Evolutionary conservation across 805 yeast genomes (phyloP), one percentile per base, ranked within the genome.

Genomic region (Candida fluviatilis): DNA sequence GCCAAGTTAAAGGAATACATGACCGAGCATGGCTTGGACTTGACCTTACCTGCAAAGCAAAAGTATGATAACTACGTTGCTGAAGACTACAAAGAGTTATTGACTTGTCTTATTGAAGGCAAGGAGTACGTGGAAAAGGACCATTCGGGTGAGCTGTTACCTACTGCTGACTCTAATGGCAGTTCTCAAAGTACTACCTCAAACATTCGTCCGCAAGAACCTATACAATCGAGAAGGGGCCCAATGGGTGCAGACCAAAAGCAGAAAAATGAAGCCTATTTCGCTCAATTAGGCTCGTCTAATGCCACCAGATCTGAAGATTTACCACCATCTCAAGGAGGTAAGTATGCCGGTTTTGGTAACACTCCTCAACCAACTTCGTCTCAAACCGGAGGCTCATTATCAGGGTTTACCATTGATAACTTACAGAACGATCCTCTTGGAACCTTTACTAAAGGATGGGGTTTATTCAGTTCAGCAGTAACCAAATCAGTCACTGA

Each of bases 251-350:
- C 42, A 25, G 62, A 55, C 25, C 71, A 70, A 43, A 80, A 77
- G 60, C 65, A 58, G n/a, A 76, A 76, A 46, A 88, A 84, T 55
- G 97, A 89, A 59, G 70, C 78, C 4, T 91, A 84, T 58, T 90
- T 90, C 61, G 87, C 91, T 11, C 73, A 75, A 18, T 69, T 90
- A 39, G 96, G 97, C 12, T 71, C 78, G 14, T 69, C 70, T 38
- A 90, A 90, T 60, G 80, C 79, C 5, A 43, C 69, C 14, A 76
- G 95, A 58, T 86, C 97, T 2, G 87, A 76, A 1, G 66, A 84
- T 58, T 57, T 88, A 36, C 95, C 91, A 2, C 98, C 98, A 19
- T 84, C 91, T 10, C 88, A 90, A 63, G 98, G 98, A 45, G 98
- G 97, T 36, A 84, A 81, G 57, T 90, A 81, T 57, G 81, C 78